These are phyloP conservation scores for Sclerotinia subarctica DNA, from an alignment of 2,329 filamentous ascomycete species.

Conservation along the genomic window DNA sequence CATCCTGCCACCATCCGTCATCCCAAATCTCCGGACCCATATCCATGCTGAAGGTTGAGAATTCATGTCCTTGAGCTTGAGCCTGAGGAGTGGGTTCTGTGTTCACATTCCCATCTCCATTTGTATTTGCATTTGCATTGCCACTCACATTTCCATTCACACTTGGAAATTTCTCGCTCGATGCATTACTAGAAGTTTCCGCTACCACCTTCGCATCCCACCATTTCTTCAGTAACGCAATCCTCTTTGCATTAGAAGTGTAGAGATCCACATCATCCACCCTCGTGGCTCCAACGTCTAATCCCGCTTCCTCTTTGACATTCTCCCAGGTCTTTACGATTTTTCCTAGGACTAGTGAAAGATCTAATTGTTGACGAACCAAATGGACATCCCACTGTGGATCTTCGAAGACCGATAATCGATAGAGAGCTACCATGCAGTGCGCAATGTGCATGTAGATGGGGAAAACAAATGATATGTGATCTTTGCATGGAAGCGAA, in stretches of 20 bases:
- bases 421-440: constrained; percentile 14
- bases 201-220: constrained; percentile 14
- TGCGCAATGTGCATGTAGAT: constrained; percentile 14
- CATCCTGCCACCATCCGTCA: constrained; percentile 17
- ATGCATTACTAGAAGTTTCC: background rate
- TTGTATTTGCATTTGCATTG: background rate
- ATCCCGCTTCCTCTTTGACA: background rate
- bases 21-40: constrained; percentile 1
- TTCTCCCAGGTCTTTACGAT: background rate
- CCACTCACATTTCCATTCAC: background rate
- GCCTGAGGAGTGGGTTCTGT: background rate
- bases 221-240: constrained; percentile 8
- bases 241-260: constrained; percentile 1
- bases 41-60: background rate
- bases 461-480: constrained; percentile 4
- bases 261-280: background rate
- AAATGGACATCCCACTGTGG: constrained; percentile 7
- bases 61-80: background rate
- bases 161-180: background rate
- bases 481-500: background rate
- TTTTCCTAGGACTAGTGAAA: background rate
- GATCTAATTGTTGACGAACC: constrained; percentile 16
- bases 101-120: background rate
- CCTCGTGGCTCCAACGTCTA: background rate
- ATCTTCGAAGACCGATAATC: constrained; percentile 14